Evolutionary conservation across 225 moss, liverwort and hornwort species (phyloP).

Genomic region (Rhytidiadelphus loreus): DNA sequence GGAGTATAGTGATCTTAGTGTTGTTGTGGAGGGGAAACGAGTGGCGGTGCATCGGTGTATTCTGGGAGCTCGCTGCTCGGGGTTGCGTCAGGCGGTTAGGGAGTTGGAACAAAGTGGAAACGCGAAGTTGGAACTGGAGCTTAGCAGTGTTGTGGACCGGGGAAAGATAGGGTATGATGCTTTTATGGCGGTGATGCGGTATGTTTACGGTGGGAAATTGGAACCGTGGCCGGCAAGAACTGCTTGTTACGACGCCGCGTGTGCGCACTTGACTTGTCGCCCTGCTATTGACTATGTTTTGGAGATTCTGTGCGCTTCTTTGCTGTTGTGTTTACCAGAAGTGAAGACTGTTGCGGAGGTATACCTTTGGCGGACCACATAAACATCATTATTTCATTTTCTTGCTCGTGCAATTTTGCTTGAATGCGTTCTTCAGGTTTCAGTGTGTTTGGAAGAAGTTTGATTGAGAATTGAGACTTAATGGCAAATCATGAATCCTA

Average conservation of each 20-base stretch:
- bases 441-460: background rate
- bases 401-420: background rate
- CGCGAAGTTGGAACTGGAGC: conserved; percentile 32
- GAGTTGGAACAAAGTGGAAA: conserved; percentile 7
- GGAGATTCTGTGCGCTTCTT: conserved; percentile 56
- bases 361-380: background rate
- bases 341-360: conserved; percentile 62
- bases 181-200: conserved; percentile 53
- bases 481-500: background rate
- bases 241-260: conserved; percentile 40
- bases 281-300: conserved; percentile 55
- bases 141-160: conserved; percentile 23
- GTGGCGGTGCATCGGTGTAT: conserved; percentile 60
- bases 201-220: conserved; percentile 56
- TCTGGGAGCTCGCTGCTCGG: conserved; percentile 50
- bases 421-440: background rate
- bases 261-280: conserved; percentile 58
- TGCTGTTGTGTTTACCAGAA: conserved; percentile 41
- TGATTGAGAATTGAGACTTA: background rate
- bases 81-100: conserved; percentile 34
- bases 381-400: background rate
- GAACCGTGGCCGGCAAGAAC: conserved; percentile 24
- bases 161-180: conserved; percentile 57
- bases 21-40: conserved; percentile 38
- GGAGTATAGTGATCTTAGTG: conserved; percentile 39